Conservation (phyloP, 2,329 filamentous ascomycete genomes). For the Pestalotiopsis sp. region DNA sequence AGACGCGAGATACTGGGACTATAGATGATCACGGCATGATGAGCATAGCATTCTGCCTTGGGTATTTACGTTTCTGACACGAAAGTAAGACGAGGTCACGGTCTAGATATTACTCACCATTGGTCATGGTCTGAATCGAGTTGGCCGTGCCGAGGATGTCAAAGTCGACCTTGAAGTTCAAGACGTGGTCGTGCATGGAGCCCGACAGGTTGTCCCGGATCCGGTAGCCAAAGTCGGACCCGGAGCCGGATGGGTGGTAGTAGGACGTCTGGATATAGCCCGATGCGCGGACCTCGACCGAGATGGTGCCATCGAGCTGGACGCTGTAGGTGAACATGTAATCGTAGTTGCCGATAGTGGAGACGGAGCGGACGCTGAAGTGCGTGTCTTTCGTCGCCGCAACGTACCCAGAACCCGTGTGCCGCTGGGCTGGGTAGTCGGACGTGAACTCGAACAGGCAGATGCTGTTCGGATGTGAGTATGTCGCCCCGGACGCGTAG, state of each 20-base stretch:
- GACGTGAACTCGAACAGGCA: conserved; percentile 58
- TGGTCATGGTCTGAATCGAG: conserved; percentile 39
- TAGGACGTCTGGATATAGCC: conserved; percentile 57
- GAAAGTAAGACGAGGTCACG: no score
- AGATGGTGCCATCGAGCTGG: conserved; percentile 47
- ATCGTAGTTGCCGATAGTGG: conserved; percentile 47
- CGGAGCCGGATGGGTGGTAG: conserved; percentile 35
- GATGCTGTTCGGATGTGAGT: conserved; percentile 50
- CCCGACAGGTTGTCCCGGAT: conserved; percentile 51
- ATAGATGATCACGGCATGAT: background rate
- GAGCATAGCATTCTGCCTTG: no score
- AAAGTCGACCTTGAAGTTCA: conserved; percentile 58
- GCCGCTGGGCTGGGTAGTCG: conserved; percentile 52
- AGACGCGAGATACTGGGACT: conserved; percentile 35
- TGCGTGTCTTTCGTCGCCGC: conserved; percentile 49
- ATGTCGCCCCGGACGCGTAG: conserved; percentile 44
- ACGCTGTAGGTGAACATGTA: conserved; percentile 44
- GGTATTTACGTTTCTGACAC: no score
- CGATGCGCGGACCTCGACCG: conserved; percentile 52
- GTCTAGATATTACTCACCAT: conserved; percentile 14
- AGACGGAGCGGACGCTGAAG: conserved; percentile 39
- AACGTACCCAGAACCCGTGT: conserved; percentile 40
- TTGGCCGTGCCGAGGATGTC: conserved; percentile 52
- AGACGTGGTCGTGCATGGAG: conserved; percentile 57
- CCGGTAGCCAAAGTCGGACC: conserved; percentile 50